A percentile compares a stretch with the other conserved stretches of the same genome.
Evolutionary conservation across 2,329 filamentous ascomycete species (phyloP).

Genomic region (Colletotrichum spaethianum): DNA sequence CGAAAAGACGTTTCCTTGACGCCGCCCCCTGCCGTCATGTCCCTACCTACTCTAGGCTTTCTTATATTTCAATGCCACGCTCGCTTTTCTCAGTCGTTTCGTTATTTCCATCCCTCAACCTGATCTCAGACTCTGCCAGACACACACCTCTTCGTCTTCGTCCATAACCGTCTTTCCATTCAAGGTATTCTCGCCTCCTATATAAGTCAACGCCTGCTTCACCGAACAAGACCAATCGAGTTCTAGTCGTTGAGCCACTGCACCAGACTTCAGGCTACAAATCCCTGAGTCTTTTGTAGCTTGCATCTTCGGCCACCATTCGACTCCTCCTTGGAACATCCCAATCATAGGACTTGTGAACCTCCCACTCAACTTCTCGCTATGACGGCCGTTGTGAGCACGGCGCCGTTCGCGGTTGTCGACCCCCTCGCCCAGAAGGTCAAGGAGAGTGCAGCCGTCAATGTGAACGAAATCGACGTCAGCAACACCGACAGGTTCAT

Average conservation of each 20-base stretch:
- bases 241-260: background rate
- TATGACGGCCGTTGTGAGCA: constrained; percentile 26
- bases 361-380: no score
- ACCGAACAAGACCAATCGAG: background rate
- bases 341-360: no score
- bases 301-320: background rate
- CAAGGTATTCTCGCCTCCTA: background rate
- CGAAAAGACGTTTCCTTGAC: constrained; percentile 42
- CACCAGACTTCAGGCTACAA: background rate
- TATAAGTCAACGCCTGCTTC: background rate
- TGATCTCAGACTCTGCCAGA: background rate
- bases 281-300: no score
- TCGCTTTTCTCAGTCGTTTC: background rate
- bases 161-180: background rate
- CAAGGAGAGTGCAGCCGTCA: constrained; percentile 31
- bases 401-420: constrained; percentile 30
- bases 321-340: background rate
- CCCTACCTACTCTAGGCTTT: constrained; percentile 20
- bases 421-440: constrained; percentile 26
- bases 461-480: constrained; percentile 29
- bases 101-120: background rate
- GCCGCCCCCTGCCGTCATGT: constrained; percentile 27
- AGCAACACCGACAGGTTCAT: constrained; percentile 57
- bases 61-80: constrained; percentile 18
- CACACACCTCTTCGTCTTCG: background rate